Evolutionary conservation across 1,139 yeast species (phyloP).

Genomic region (Pichiaceae sp.): DNA sequence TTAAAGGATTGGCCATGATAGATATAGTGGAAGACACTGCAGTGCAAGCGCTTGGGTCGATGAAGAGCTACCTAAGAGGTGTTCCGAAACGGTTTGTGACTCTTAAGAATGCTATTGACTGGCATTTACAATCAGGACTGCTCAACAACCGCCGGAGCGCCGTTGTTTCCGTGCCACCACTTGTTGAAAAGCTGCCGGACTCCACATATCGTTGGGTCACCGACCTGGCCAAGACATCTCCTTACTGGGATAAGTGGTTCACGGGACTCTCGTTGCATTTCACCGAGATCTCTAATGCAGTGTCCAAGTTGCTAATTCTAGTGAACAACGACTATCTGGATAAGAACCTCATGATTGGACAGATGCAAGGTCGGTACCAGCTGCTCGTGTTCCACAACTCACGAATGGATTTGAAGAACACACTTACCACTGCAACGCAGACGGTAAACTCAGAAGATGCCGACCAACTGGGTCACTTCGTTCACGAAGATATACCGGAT

Average conservation of each 20-base stretch:
- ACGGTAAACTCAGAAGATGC: constrained; percentile 16
- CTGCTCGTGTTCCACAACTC: constrained; percentile 53
- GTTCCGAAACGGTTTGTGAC: constrained; percentile 55
- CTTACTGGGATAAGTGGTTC: constrained; percentile 84
- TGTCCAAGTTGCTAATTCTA: constrained; percentile 67
- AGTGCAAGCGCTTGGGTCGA: constrained; percentile 52
- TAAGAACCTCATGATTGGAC: constrained; percentile 79
- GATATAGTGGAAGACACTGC: constrained; percentile 97
- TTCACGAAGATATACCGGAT: constrained; percentile 82
- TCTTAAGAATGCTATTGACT: constrained; percentile 58
- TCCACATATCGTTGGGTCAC: constrained; percentile 50
- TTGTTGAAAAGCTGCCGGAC: constrained; percentile 26
- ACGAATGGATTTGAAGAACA: constrained; percentile 8
- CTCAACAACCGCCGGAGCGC: constrained; percentile 59
- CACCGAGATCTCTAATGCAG: constrained; percentile 28
- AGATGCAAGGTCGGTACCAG: constrained; percentile 95
- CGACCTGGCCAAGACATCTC: constrained; percentile 49
- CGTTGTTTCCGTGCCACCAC: constrained; percentile 63
- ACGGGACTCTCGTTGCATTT: constrained; percentile 58
- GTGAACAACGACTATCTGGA: constrained; percentile 91
- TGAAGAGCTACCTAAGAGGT: constrained; percentile 53
- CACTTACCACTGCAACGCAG: constrained; percentile 18
- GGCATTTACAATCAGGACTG: constrained; percentile 60
- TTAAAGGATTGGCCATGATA: constrained; percentile 64
- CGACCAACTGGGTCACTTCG: constrained; percentile 68